Evolutionary conservation across 306 rosid species (phyloP).

Genomic region (Erythrophleum fordii): DNA sequence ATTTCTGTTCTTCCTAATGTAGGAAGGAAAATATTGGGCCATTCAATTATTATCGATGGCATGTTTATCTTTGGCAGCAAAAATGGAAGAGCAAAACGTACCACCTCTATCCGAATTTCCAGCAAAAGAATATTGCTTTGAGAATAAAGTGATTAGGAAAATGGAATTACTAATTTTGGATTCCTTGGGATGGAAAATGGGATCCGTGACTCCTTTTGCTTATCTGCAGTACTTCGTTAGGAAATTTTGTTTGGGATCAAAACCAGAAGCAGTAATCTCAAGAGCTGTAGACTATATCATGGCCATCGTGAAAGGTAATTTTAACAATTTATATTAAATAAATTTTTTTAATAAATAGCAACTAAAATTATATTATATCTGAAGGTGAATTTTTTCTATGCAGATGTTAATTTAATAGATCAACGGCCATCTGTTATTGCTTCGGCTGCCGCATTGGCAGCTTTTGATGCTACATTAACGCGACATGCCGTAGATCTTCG

Average conservation of each 20-base stretch:
- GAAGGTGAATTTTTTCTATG: slow-evolving; percentile 18
- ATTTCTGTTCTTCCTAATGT: slow-evolving; percentile 4
- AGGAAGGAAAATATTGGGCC: slow-evolving; percentile 85
- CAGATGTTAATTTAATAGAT: slow-evolving; percentile 70
- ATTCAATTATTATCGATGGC: slow-evolving; percentile 70
- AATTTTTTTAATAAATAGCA: background rate
- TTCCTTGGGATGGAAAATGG: slow-evolving; percentile 86
- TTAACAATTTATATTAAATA: background rate
- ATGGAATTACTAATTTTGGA: slow-evolving; percentile 75
- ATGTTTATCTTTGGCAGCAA: slow-evolving; percentile 85
- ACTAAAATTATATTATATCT: slow-evolving; percentile 17
- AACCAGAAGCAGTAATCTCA: slow-evolving; percentile 50
- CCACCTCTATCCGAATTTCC: slow-evolving; percentile 64
- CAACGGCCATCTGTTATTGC: slow-evolving; percentile 76
- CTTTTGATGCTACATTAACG: slow-evolving; percentile 57
- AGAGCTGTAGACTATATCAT: slow-evolving; percentile 58
- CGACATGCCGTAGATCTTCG: slow-evolving; percentile 57
- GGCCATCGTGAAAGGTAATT: slow-evolving; percentile 65
- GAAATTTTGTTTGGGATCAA: slow-evolving; percentile 56
- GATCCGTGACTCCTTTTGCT: slow-evolving; percentile 79
- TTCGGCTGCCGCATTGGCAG: slow-evolving; percentile 78
- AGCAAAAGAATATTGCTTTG: slow-evolving; percentile 57
- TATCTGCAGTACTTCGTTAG: slow-evolving; percentile 67
- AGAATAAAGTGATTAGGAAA: slow-evolving; percentile 60
- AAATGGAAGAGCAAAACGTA: slow-evolving; percentile 80